These are phyloP conservation scores for Cyberlindnera galapagoensis DNA, from an alignment of 805 yeast species.

Conservation along the genomic window DNA sequence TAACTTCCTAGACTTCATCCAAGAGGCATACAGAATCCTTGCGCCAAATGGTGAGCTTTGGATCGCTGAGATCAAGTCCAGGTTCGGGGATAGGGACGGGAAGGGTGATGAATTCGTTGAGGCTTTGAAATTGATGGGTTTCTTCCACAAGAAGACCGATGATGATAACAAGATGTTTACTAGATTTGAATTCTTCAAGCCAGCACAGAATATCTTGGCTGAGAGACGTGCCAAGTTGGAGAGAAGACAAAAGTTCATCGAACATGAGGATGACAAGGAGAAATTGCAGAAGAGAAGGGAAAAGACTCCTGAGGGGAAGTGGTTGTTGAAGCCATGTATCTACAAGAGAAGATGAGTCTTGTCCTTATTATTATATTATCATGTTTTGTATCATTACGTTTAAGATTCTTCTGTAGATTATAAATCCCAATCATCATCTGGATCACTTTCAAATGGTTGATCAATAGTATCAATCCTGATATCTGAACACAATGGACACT, in stretches of 20 bases:
- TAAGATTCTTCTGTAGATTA: no score
- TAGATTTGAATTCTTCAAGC: conserved; percentile 89
- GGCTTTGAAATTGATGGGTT: conserved; percentile 70
- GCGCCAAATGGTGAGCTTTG: conserved; percentile 92
- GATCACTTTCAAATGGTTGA: conserved; percentile 43
- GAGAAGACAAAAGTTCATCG: conserved; percentile 62
- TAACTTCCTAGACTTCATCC: conserved; percentile 83
- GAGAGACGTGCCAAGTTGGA: conserved; percentile 57
- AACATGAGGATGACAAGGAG: conserved; percentile 58
- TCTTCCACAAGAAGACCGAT: conserved; percentile 84
- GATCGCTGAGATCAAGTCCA: conserved; percentile 95
- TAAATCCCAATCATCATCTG: conserved; percentile 41
- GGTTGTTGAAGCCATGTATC: conserved; percentile 93
- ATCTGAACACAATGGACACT: conserved; percentile 76
- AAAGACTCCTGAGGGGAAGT: conserved; percentile 65
- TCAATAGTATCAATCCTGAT: conserved; percentile 65
- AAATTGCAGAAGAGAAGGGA: conserved; percentile 49
- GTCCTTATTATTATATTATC: no score
- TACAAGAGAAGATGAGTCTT: conserved; percentile 74
- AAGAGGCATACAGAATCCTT: conserved; percentile 82
- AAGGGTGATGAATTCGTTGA: conserved; percentile 77
- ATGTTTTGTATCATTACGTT: no score
- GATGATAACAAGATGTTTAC: conserved; percentile 89
- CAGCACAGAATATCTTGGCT: conserved; percentile 59
- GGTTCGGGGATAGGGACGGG: conserved; percentile 73